Conservation (phyloP, 148 eudicot genomes). For the Polygonum aviculare region DNA sequence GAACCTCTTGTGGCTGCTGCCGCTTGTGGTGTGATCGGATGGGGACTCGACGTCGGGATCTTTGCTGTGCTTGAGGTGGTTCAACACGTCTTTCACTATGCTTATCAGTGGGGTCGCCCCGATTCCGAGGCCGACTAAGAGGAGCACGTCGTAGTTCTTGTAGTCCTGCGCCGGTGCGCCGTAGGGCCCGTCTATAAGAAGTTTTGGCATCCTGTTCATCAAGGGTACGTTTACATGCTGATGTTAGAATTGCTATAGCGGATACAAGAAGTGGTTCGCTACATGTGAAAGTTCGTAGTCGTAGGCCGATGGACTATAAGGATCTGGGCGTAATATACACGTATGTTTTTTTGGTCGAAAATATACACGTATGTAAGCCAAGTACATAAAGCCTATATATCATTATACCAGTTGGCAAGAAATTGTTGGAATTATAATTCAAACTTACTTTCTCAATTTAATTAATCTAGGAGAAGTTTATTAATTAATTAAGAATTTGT, state of each 20-base stretch:
- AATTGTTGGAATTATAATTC: not conserved
- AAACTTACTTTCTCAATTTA: not conserved
- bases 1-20: not conserved
- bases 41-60: slow-evolving; percentile 11
- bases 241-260: no score
- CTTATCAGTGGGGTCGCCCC: slow-evolving; percentile 56
- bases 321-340: no score
- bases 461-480: no score
- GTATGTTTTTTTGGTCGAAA: no score
- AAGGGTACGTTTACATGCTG: no score
- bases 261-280: no score
- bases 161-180: slow-evolving; percentile 65
- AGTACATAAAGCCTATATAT: no score
- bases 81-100: slow-evolving; percentile 45
- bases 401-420: no score
- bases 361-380: no score
- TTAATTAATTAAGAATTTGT: no score
- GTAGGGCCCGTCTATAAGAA: slow-evolving; percentile 45
- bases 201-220: slow-evolving; percentile 29
- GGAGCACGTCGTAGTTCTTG: slow-evolving; percentile 44
- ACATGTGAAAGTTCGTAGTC: no score
- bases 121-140: slow-evolving; percentile 51
- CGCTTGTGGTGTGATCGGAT: not conserved
- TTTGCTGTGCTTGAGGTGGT: slow-evolving; percentile 33
- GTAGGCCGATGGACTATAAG: no score